A percentile compares a stretch with the other conserved stretches of the same genome.
Conservation (phyloP, 495 filamentous ascomycete species). For the Penicillium taxi region DNA sequence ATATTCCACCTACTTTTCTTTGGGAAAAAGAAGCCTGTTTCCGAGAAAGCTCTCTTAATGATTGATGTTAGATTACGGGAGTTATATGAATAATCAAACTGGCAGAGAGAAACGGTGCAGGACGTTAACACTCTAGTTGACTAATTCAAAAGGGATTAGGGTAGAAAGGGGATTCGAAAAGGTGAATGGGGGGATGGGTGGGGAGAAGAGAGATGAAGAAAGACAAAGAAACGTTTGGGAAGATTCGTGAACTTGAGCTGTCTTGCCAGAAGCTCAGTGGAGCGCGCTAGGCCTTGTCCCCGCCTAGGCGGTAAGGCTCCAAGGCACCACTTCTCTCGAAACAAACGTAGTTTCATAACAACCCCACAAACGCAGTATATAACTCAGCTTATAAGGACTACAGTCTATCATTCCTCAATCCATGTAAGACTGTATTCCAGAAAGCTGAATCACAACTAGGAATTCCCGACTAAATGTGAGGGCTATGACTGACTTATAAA, state of each 20-base stretch:
- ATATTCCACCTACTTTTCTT: too few relatives aligned
- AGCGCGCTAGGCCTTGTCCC: constrained; percentile 9
- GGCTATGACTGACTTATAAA: too few relatives aligned
- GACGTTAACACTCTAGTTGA: constrained; percentile 32
- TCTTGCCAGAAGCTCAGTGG: constrained; percentile 14
- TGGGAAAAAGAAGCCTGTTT: not conserved
- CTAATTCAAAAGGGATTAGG: constrained; percentile 1
- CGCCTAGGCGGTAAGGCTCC: constrained; percentile 20
- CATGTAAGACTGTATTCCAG: too few relatives aligned
- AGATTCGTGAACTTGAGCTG: constrained; percentile 28
- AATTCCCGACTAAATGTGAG: too few relatives aligned
- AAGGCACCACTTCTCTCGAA: constrained; percentile 12
- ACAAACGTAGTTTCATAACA: too few relatives aligned
- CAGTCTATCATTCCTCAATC: too few relatives aligned
- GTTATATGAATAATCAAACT: constrained; percentile 20
- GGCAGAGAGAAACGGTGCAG: constrained; percentile 43
- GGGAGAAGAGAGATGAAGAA: constrained; percentile 7
- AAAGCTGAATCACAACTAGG: too few relatives aligned
- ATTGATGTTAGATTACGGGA: constrained; percentile 3
- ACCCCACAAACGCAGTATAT: too few relatives aligned
- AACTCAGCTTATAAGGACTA: too few relatives aligned
- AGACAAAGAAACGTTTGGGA: constrained; percentile 17
- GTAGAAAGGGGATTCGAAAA: constrained; percentile 1
- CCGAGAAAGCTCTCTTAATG: not conserved
- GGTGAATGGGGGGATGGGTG: not conserved